Base-by-base conservation (phyloP, 192 early-diverging fungal genomes). In the Glomus cerebriforme region DNA sequence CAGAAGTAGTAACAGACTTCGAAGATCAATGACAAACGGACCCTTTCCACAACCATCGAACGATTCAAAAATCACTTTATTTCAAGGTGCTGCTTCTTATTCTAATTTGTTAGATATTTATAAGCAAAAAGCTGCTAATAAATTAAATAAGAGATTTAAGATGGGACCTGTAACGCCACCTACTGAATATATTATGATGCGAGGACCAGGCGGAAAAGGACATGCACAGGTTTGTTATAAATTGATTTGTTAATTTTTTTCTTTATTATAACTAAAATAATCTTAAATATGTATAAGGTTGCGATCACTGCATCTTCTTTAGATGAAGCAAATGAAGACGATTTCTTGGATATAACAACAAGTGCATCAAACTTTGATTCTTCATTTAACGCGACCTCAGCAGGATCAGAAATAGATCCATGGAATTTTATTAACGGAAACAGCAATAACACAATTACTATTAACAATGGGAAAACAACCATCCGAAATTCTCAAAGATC, bases 121-220 rank as follows among this genome's bases (percentile, higher is more conserved):
- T 82, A 87, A 93, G 78, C 92, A 95, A 80, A 94, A 93, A 79
- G 87, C 87, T n/a, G 79, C 85, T 0, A 78, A 87, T 58, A 89
- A 92, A 60, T 87, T 92, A 73, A 88, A 88, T 64, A 88, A 87
- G 84, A 85, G 87, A 63, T 89, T 87, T 75, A 91, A 90, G 77
- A 75, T 93, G 81, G 86, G 86, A 35, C 87, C 87, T 49, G 84
- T 86, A 32, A 84, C 87, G n/a, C 90, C 92, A 27, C 91, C 93
- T 22, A 94, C 92, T 15, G 96, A 97, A 79, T 97, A 95, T 87
- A 91, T 97, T 59, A 95, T 96, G 93, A 97, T 97, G 96, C 89
- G 96, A 37, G 96, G 95, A 9, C 96, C 96, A 10, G 89, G 92
- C 24, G 94, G 93, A 22, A 96, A 93, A 83, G 95, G 94, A 15